A percentile compares a stretch with the other conserved stretches of the same genome.
Evolutionary conservation across 2,329 filamentous ascomycete species (phyloP).

Genomic region (Chaetomium globosum): DNA sequence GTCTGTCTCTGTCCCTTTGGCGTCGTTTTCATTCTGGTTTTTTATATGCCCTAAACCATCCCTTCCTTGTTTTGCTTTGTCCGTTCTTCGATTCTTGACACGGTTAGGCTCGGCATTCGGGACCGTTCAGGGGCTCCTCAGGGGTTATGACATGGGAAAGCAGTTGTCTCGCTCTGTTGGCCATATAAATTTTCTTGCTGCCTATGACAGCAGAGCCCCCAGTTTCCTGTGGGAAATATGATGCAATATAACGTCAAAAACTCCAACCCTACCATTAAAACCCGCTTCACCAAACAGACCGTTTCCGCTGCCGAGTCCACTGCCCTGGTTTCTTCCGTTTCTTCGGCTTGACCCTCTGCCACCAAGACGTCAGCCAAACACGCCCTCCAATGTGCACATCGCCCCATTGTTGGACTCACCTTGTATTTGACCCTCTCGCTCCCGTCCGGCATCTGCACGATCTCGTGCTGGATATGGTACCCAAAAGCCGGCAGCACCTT

Average conservation of each 20-base stretch:
- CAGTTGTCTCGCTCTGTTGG: background rate
- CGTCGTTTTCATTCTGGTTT: too few relatives aligned
- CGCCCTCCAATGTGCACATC: background rate
- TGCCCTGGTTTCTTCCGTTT: slow-evolving; percentile 29
- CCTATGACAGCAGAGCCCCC: background rate
- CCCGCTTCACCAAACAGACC: slow-evolving; percentile 31
- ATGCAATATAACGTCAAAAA: slow-evolving; percentile 2
- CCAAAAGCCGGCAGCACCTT: slow-evolving; percentile 39
- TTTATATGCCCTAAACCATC: background rate
- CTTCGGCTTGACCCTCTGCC: slow-evolving; percentile 36
- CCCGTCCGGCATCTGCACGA: slow-evolving; percentile 40
- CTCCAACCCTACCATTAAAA: background rate
- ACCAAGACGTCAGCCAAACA: slow-evolving; percentile 12
- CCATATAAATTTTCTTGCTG: background rate
- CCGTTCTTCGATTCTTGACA: background rate
- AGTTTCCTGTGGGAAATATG: background rate
- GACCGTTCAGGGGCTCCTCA: background rate
- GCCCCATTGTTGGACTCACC: slow-evolving; percentile 29
- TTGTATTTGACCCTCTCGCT: slow-evolving; percentile 41
- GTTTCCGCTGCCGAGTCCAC: slow-evolving; percentile 28
- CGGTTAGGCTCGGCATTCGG: background rate
- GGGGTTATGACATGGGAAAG: background rate
- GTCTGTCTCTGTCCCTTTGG: background rate
- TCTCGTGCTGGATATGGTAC: slow-evolving; percentile 41
- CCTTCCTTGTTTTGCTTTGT: background rate